Evolutionary conservation across 1,139 yeast species (phyloP), one percentile per base, ranked within the genome.

Genomic region (Yamadazyma diospyri): DNA sequence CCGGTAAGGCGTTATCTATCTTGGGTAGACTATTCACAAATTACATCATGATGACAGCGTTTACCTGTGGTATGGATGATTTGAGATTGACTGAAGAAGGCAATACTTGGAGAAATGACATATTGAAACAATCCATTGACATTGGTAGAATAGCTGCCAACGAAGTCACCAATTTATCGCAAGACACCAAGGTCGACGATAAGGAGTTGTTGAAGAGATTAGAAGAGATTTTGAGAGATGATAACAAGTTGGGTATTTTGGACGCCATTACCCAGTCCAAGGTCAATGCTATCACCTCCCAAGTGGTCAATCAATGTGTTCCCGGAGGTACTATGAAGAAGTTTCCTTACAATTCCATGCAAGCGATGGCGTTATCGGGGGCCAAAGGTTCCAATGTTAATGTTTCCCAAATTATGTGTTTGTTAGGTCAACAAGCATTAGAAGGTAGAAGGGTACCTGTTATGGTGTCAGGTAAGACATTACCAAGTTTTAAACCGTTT

Each of bases 31-130:
- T 94, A 38, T 92, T 94, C 64, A 94, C 99, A 27, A 87, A 87
- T 57, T 94, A 88, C 59, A 88, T 83, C 50, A 92, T 84, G 76
- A 75, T 79, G 68, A 83, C 87, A 37, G 98, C 96, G 2, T 85
- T 94, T 55, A 92, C 98, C 7, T 94, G 99, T 79, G 98, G 99
- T 74, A 94, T 94, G 98, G 99, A 94, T 57, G 99, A 94, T 64
- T 73, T 94, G 59, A 79, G 96, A 57, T 74, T 94, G 48, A 92
- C 97, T 16, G 77, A 63, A 5, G 95, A 87, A 49, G 99, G 99
- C 56, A 89, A 94, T 57, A 55, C 69, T 39, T 82, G 95, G 94
- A 80, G 99, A 70, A 65, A 66, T 14, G 94, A 87, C 34, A 84
- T 92, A 42, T 72, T 94, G 57, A 67, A 75, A 45, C 78, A 80